Conservation (phyloP, 73 alveolate species). For the Paramecium pentaurelia region DNA sequence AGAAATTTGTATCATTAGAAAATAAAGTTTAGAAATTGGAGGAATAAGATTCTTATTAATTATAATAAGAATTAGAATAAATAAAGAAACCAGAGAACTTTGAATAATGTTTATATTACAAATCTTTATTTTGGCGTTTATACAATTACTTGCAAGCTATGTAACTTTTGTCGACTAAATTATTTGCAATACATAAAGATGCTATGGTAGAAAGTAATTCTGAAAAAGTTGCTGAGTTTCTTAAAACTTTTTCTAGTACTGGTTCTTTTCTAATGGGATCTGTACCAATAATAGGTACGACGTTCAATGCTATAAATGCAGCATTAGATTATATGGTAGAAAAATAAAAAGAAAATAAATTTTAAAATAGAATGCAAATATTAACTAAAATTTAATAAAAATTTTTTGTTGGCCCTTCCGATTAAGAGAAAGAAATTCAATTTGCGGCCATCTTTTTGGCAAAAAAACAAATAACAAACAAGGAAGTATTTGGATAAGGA, state of each 20-base stretch:
- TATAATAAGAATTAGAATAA: background rate
- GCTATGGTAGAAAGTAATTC: background rate
- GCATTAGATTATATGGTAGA: background rate
- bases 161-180: background rate
- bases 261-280: background rate
- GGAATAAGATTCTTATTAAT: background rate
- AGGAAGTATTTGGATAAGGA: background rate
- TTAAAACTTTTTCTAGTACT: background rate
- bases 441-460: background rate
- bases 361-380: background rate
- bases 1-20: background rate
- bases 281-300: background rate
- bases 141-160: background rate
- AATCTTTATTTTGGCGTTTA: background rate
- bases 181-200: background rate
- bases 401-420: background rate
- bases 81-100: background rate
- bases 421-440: background rate
- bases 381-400: too few relatives aligned
- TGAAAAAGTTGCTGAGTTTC: background rate
- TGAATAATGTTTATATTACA: background rate
- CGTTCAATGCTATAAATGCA: background rate
- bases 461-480: background rate
- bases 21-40: background rate
- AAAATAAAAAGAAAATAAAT: background rate